Base-by-base conservation (phyloP, 495 filamentous ascomycete species). In the Penicillium dipodomyicola region DNA sequence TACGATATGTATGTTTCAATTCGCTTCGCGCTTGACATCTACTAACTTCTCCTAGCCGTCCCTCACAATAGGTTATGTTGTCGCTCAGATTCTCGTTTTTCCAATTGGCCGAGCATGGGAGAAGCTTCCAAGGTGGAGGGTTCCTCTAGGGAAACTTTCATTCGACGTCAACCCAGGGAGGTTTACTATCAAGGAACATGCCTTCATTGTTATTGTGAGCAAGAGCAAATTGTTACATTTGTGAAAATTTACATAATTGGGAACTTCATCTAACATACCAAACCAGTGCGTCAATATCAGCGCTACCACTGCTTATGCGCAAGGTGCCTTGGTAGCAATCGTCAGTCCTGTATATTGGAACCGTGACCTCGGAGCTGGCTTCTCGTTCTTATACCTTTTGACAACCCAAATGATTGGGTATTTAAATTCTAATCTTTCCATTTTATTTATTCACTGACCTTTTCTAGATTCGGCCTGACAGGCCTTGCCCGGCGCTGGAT, bases 111-210 rank as follows among this genome's bases (percentile, higher is more conserved):
- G 60, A 47, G 57, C 58, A 19, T 67, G 77, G 78, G 41, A 74
- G 83, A 52, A 82, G 77, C 35, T 73, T 78, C 53, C 76, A 80
- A 52, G 79, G 78, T 49, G 84, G 82, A 49, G 82, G 82, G 70
- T 79, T 81, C 82, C 83, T 8, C 63, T 87, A 9, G 84, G 85
- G 15, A 77, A 78, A 19, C 72, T 70, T 12, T 72, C 77, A 59
- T 73, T 75, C 11, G 70, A 71, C 17, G 50, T 71, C 40, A 87
- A 87, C 61, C 84, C 84, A 1, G 84, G 85, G 0, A 79, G 77
- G 22, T 89, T 89, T 69, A 89, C 85, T 60, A 76, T 87, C 61
- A 89, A 88, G 63, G 84, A 87, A 59, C 86, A 89, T 61, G 78
- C 85, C 7, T 76, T 89, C 41, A 86, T 89, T 52, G 82, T 84